Percentiles rank a stretch among this genome's conserved stretches.
phyloP scores from a whole-genome alignment of 2,329 filamentous ascomycete genomes.

The Fusarium torulosum region DNA sequence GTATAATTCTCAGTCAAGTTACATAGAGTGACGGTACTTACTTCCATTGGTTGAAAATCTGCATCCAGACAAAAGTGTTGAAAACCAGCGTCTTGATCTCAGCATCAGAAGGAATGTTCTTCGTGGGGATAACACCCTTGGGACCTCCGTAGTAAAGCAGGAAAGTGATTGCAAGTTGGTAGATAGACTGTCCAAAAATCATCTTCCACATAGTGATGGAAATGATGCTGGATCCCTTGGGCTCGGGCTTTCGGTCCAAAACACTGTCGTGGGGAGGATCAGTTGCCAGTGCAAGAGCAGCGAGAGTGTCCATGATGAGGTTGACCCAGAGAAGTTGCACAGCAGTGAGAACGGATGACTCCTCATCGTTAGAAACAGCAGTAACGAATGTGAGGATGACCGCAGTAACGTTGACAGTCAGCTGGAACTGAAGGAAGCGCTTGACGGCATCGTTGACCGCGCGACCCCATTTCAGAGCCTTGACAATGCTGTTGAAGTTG shows the following conservation, averaged over 20 bases:
- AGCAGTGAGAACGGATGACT: conserved; percentile 83
- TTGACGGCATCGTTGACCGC: conserved; percentile 83
- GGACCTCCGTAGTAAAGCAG: conserved; percentile 82
- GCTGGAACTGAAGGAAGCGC: conserved; percentile 81
- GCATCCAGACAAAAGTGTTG: conserved; percentile 99
- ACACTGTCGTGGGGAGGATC: conserved; percentile 89
- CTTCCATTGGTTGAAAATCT: conserved; percentile 99
- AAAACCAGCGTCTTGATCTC: conserved; percentile 87
- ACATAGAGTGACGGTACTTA: conserved; percentile 59
- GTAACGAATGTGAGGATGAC: conserved; percentile 90
- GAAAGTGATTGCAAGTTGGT: conserved; percentile 84
- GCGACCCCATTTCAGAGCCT: conserved; percentile 83
- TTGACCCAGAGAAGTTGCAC: conserved; percentile 97
- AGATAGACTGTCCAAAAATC: conserved; percentile 93
- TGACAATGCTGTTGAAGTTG: conserved; percentile 88
- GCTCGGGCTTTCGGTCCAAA: conserved; percentile 78
- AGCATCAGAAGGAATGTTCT: conserved; percentile 57
- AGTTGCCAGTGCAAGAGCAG: conserved; percentile 87
- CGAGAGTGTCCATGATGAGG: conserved; percentile 96
- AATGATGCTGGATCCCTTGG: conserved; percentile 72
- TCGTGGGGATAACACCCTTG: conserved; percentile 54
- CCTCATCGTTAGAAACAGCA: conserved; percentile 76
- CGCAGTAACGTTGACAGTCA: conserved; percentile 92
- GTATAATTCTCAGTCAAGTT: neutral
- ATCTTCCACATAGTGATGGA: conserved; percentile 99